Conservation (phyloP, 495 filamentous ascomycete species). For the Talaromyces stipitatus region DNA sequence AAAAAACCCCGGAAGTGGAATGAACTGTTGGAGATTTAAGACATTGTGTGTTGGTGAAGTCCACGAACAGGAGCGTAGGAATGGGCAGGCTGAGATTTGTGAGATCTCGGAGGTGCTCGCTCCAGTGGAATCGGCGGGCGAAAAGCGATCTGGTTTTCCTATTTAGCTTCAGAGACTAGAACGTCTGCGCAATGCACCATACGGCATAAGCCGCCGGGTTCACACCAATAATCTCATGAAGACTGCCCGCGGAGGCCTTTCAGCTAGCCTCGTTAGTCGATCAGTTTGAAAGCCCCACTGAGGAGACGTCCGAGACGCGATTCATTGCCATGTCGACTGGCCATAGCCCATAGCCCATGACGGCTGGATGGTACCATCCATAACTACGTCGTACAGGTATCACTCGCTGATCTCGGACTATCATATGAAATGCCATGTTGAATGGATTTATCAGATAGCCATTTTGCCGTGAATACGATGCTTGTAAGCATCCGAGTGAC, state of each 20-base stretch:
- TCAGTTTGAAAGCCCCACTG: not conserved
- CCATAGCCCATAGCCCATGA: not conserved
- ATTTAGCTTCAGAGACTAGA: not conserved
- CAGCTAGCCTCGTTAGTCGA: constrained; percentile 4
- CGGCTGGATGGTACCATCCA: too few species aligned
- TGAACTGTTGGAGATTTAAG: not conserved
- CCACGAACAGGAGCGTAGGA: constrained; percentile 3
- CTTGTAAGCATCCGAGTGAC: too few species aligned
- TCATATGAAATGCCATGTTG: not conserved
- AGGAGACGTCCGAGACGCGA: not conserved
- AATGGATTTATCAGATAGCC: not conserved
- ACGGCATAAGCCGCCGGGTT: not conserved
- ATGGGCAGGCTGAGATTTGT: not conserved
- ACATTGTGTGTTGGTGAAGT: not conserved
- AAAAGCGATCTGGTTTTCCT: not conserved
- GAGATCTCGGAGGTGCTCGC: constrained; percentile 8
- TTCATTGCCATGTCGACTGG: not conserved
- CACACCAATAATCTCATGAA: not conserved
- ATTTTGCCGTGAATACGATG: too few species aligned
- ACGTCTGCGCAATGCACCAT: not conserved
- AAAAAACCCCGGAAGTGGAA: not conserved
- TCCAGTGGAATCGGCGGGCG: not conserved
- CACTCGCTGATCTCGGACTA: not conserved
- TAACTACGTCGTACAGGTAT: not conserved
- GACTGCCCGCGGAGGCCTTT: not conserved